phyloP scores from a whole-genome alignment of 495 filamentous ascomycete genomes.

The Daldinia loculata region DNA sequence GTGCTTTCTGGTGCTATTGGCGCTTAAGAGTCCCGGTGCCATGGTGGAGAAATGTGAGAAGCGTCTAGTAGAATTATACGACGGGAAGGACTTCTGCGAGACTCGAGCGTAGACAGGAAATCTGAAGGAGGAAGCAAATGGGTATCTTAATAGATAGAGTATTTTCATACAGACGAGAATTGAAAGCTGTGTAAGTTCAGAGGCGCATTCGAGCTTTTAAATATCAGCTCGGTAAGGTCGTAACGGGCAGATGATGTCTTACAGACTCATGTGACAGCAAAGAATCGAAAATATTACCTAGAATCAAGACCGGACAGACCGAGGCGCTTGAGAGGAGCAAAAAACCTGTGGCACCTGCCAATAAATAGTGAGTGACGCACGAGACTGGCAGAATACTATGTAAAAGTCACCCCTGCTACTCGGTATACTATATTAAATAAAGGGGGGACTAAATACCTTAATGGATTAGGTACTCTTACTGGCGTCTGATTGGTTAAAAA shows the following conservation, averaged over 20 bases:
- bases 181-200: background rate
- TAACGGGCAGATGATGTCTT: conserved; percentile 7
- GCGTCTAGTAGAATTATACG: conserved; percentile 14
- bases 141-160: conserved; percentile 31
- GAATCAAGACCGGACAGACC: conserved; percentile 29
- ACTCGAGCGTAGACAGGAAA: conserved; percentile 19
- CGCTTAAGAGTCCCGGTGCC: conserved; percentile 40
- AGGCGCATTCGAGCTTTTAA: conserved; percentile 22
- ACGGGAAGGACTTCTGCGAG: conserved; percentile 14
- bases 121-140: conserved; percentile 26
- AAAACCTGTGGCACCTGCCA: conserved; percentile 33
- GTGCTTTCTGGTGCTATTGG: conserved; percentile 70
- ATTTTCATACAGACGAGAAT: conserved; percentile 29
- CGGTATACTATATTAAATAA: conserved; percentile 5
- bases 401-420: background rate
- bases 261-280: conserved; percentile 35
- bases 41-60: conserved; percentile 24
- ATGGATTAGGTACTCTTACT: background rate
- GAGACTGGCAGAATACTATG: conserved; percentile 27
- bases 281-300: conserved; percentile 8
- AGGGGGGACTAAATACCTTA: background rate
- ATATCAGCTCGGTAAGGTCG: background rate
- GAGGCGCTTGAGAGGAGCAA: conserved; percentile 22
- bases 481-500: background rate
- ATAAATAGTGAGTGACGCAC: conserved; percentile 31